Base-by-base conservation (phyloP, 441 rosid species). In the Rhodomyrtus psidioides region DNA sequence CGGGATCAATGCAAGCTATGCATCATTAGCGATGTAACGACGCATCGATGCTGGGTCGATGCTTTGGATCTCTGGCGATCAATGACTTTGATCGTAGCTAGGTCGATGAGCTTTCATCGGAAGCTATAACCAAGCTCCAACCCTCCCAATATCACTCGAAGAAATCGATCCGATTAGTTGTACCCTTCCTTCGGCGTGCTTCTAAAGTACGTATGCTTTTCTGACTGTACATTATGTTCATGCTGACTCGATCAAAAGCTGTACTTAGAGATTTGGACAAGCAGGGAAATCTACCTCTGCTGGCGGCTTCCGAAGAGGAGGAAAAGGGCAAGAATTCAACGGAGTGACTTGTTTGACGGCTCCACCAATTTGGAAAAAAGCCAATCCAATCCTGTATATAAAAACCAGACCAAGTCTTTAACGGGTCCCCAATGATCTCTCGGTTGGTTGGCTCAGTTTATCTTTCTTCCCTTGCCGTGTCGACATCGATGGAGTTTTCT, bases 391-490 rank as follows among this genome's bases (percentile, higher is more conserved):
- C 19, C 23, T 9, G 16, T 7, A 17, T 34, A 7, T 42, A 58
- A n/a, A 62, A 57, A 4, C 75, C 28, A 6, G 59, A 83, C 21
- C 55, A 24, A 46, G 4, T 4, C 15, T 12, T 34, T 54, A 56
- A 82, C 9, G 56, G 86, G 87, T 81, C 55, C 90, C 88, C 27
- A 60, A 65, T 58, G 87, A 44, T 84, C 24, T 6, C 34, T 42
- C 49, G 74, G 46, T 81, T 53, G 62, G 49, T 34, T 13, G 81
- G 39, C 70, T 49, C 42, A 46, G 24, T 58, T 7, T 57, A 34
- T 12, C 42, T 46, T 53, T 79, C n/a, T 6, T 27, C 34, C 84
- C 84, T 84, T 86, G 86, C 53, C 42, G 27, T 82, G 90, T 86
- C 89, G 87, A 51, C 88, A 57, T 24, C 57, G 1, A 86, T 83